Evolutionary conservation across 2,329 filamentous ascomycete genomes (phyloP), one percentile per base, ranked within the genome.

Genomic region (Sarocladium brachiariae): DNA sequence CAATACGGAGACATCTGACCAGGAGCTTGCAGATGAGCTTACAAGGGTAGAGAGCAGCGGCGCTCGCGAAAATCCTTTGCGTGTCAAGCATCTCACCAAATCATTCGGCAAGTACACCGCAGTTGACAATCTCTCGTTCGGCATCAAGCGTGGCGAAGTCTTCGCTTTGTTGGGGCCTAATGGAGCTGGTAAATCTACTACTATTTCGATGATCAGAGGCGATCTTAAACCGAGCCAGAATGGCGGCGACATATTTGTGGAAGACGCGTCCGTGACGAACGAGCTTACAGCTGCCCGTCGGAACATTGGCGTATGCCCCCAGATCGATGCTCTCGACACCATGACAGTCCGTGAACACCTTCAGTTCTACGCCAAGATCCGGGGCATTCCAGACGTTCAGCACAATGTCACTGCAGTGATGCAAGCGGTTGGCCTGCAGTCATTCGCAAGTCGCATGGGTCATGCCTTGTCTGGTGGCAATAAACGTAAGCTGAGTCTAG

Each of bases 281-380:
- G 78, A 85, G 55, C 81, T 89, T 11, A 82, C 87, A 1, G 75
- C 78, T 2, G 91, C 90, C 2, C 80, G 91, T 47, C 74, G 79
- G 2, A 80, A 89, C 58, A 77, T 96, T 0, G 92, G 92, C n/a
- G 91, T 96, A 0, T 96, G 91, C 53, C 91, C 92, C 0, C 91
- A 90, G 65, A 86, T 87, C 57, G 86, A 90, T 61, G 91, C 91
- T 8, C 85, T 95, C 71, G 92, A 96, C 65, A 78, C 84, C 50
- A 91, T 96, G 88, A 95, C 90, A 0, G 89, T 95, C 0, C 71
- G 81, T 2, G 90, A 97, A 63, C 91, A 96, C 59, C 75, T 97
- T 2, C 72, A 78, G 47, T 96, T 96, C 70, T 97, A 96, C 63
- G 92, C 91, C 4, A 81, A 84, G 46, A 82, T 92, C 10, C 81